Evolutionary conservation across 129 eudicot genomes (phyloP).

Genomic region (Arctium lappa): DNA sequence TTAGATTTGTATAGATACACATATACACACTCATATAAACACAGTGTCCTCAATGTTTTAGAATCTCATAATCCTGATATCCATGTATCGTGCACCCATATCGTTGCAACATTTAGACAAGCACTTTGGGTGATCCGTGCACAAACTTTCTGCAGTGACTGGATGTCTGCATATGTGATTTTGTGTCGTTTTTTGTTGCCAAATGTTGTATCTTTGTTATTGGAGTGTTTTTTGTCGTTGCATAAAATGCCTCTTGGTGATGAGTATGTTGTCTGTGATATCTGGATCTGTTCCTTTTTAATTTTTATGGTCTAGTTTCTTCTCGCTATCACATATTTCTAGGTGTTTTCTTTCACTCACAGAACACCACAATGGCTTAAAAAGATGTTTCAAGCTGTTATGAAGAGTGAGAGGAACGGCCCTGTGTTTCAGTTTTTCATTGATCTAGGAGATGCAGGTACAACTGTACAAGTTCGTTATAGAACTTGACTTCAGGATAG

Average conservation of each 20-base stretch:
- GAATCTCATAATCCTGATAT: not conserved
- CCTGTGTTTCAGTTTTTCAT: constrained; percentile 91
- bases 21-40: not conserved
- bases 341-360: constrained; percentile 21
- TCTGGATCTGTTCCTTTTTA: not conserved
- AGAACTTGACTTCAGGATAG: not conserved
- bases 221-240: not conserved
- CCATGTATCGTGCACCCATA: not conserved
- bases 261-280: not conserved
- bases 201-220: not conserved
- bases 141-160: not conserved
- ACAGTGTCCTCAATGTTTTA: not conserved
- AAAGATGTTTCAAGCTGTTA: constrained; percentile 77
- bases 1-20: not conserved
- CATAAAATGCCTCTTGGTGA: not conserved
- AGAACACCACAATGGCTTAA: constrained; percentile 91
- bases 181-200: not conserved
- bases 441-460: constrained; percentile 95
- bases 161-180: not conserved
- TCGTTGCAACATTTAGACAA: not conserved
- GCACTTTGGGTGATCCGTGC: not conserved
- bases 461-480: constrained; percentile 10
- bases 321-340: constrained; percentile 34
- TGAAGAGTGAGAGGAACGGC: constrained; percentile 74
- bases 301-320: constrained; percentile 1